Conservation (phyloP, 73 alveolate species). For the Uronychia setigera region DNA sequence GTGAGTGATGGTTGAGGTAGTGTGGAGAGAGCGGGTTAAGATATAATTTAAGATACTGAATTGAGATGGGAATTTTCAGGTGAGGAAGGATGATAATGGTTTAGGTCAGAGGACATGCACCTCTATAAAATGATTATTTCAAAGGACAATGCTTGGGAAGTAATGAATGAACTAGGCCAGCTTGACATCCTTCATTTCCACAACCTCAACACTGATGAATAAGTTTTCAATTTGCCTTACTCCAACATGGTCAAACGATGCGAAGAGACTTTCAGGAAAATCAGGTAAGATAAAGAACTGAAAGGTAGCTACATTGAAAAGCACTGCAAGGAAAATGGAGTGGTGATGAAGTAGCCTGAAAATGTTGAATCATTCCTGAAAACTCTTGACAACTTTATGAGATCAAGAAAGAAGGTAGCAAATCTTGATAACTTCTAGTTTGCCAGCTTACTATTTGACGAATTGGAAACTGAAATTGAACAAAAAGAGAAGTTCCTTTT, state of each 20-base stretch:
- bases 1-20: conserved; percentile 4
- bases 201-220: conserved; percentile 83
- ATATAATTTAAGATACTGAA: neutral
- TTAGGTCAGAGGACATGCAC: conserved; percentile 92
- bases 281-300: conserved; percentile 15
- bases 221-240: conserved; percentile 78
- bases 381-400: neutral
- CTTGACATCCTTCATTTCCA: conserved; percentile 76
- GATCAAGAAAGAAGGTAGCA: conserved; percentile 24
- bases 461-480: conserved; percentile 32
- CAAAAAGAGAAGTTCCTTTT: conserved; percentile 18
- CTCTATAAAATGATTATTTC: conserved; percentile 92
- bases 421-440: neutral
- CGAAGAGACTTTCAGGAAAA: conserved; percentile 73
- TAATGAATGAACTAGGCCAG: conserved; percentile 95
- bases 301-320: conserved; percentile 29
- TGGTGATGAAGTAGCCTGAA: conserved; percentile 32
- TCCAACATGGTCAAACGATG: conserved; percentile 75
- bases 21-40: neutral
- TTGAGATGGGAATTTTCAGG: conserved; percentile 24
- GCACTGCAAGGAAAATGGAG: conserved; percentile 18
- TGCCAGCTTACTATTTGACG: conserved; percentile 23
- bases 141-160: conserved; percentile 91
- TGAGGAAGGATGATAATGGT: neutral
- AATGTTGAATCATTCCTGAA: conserved; percentile 22